These are phyloP conservation scores for Erythrophleum fordii DNA, from an alignment of 306 rosid genomes.

Conservation along the genomic window DNA sequence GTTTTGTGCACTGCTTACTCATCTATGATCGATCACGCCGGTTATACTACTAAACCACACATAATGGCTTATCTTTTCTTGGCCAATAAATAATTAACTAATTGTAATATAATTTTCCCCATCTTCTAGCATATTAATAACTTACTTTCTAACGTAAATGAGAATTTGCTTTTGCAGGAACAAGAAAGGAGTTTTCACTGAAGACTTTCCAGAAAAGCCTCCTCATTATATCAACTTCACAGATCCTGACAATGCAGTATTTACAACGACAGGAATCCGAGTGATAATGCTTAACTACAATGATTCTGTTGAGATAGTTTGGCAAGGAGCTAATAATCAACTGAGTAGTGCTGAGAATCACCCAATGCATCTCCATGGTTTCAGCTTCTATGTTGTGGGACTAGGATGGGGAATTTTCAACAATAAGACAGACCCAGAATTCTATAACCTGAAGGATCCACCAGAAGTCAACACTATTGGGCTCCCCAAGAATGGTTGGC, in stretches of 20 bases:
- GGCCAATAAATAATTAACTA: too few species aligned
- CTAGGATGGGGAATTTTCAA: slow-evolving; percentile 32
- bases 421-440: slow-evolving; percentile 23
- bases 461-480: slow-evolving; percentile 49
- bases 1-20: too few species aligned
- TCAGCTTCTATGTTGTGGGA: slow-evolving; percentile 46
- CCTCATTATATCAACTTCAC: slow-evolving; percentile 45
- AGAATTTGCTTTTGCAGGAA: slow-evolving; percentile 23
- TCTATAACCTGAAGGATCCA: slow-evolving; percentile 49
- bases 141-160: neutral
- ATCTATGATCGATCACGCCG: too few species aligned
- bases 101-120: too few species aligned
- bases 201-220: slow-evolving; percentile 39
- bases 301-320: slow-evolving; percentile 45
- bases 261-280: slow-evolving; percentile 38
- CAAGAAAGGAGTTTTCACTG: slow-evolving; percentile 21
- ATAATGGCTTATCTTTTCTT: too few species aligned
- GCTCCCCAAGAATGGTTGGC: slow-evolving; percentile 54
- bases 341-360: slow-evolving; percentile 48
- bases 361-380: slow-evolving; percentile 61
- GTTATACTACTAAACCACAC: too few species aligned
- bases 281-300: slow-evolving; percentile 42
- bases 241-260: slow-evolving; percentile 10
- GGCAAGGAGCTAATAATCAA: slow-evolving; percentile 44
- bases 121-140: too few species aligned